These are phyloP conservation scores for Cladosporium cucumerinum DNA, from an alignment of 2,329 filamentous ascomycete species.

Conservation along the genomic window DNA sequence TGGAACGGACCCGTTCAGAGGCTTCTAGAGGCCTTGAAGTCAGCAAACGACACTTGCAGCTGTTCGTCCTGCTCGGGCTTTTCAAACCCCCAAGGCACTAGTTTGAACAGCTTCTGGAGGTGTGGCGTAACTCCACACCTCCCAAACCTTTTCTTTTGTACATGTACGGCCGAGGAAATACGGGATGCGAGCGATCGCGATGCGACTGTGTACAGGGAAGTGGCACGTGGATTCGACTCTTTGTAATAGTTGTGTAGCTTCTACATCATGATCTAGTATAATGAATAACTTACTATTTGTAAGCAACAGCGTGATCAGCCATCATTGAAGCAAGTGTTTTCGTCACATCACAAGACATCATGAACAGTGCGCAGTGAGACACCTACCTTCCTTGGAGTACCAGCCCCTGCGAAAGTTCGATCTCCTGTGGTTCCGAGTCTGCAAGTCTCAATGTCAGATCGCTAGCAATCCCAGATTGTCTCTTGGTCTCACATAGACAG, in stretches of 20 bases:
- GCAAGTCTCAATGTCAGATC: not conserved
- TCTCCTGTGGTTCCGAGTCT: not conserved
- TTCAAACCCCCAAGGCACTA: not conserved
- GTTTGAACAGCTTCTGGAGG: not conserved
- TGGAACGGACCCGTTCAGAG: constrained; percentile 36
- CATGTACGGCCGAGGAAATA: not conserved
- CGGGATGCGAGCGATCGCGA: not conserved
- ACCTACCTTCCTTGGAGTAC: not conserved
- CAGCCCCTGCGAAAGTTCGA: not conserved
- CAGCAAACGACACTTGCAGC: not conserved
- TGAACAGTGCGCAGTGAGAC: not conserved
- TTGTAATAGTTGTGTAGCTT: constrained; percentile 1
- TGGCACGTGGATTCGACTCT: not conserved
- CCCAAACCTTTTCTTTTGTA: constrained; percentile 3
- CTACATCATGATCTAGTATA: not conserved
- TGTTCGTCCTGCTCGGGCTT: not conserved
- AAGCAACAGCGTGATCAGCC: not conserved
- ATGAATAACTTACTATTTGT: not conserved
- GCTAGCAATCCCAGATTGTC: not conserved
- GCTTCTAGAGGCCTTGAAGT: constrained; percentile 26
- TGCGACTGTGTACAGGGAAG: not conserved
- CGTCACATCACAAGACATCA: not conserved
- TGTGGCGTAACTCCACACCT: not conserved
- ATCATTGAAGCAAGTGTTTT: not conserved
- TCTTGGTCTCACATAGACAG: too few relatives aligned